Base-by-base conservation (phyloP, 768 basidiomycete genomes). In the Podaxis sp. region DNA sequence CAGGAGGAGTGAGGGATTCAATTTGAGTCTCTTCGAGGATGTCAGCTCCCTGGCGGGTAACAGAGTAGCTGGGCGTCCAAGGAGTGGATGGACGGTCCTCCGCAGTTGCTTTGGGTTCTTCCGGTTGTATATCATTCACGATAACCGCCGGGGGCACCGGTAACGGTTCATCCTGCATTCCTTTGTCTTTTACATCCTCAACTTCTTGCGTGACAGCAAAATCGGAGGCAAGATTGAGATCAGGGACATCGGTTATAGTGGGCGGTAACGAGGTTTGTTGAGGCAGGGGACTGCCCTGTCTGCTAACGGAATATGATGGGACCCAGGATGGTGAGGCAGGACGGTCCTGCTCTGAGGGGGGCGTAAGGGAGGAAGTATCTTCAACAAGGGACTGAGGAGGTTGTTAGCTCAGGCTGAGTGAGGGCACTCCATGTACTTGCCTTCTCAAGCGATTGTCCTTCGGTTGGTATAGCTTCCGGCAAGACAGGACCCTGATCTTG, bases 41-140 rank as follows among this genome's bases (percentile, higher is more conserved):
- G 55, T 55, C 62, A 46, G 64, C 24, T 6, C 69, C 69, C 55
- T 69, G 69, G 3, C 43, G 54, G 3, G 63, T 68, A 37, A 69
- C 67, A 13, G 64, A 69, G 54, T 69, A 68, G 41, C 68, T 69
- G 2, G 69, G 64, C 5, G 69, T 65, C 69, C 65, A 69, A 9
- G 60, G 57, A 4, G 65, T 65, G 2, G 47, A 49, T 5, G 64
- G 64, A 17, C 19, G 63, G n/a, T 65, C 65, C 46, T 63, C 62
- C 6, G 25, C 38, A 15, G 38, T 19, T n/a, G 52, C 52, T 40
- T 58, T 41, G 33, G 24, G 13, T 27, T 57, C 61, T 24, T 53
- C 27, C n/a, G 37, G 29, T 50, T 62, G 54, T 24, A 17, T 24
- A 25, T 50, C 63, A n/a, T 58, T 25, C 11, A 46, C 41, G 7